A percentile compares a stretch with the other conserved stretches of the same genome.
phyloP scores from a whole-genome alignment of 2,329 filamentous ascomycete genomes.

The Alternaria panax region DNA sequence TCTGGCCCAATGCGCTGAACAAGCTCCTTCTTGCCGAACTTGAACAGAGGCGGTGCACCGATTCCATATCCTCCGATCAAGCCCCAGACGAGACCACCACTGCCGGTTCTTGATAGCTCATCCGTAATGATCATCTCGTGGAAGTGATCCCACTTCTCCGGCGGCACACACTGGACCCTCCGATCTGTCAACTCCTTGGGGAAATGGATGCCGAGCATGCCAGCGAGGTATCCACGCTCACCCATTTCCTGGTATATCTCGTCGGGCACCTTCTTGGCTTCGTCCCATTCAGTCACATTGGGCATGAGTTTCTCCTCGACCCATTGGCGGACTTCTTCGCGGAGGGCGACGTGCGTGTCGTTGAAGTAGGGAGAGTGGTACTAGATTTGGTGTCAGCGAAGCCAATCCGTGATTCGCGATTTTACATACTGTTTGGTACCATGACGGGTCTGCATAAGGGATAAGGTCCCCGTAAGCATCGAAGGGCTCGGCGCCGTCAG shows the following conservation, averaged over 20 bases:
- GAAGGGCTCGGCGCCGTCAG: constrained; percentile 72
- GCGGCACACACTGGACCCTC: constrained; percentile 76
- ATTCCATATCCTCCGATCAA: constrained; percentile 94
- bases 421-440: constrained; percentile 86
- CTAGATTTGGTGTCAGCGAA: constrained; percentile 54
- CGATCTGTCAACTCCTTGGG: constrained; percentile 74
- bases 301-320: constrained; percentile 89
- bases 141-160: constrained; percentile 97
- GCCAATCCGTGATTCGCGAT: background rate
- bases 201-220: constrained; percentile 74
- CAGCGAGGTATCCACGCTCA: constrained; percentile 65
- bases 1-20: constrained; percentile 88
- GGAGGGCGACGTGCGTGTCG: constrained; percentile 88
- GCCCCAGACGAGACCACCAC: constrained; percentile 96
- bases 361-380: constrained; percentile 98
- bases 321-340: constrained; percentile 91
- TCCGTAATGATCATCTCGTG: constrained; percentile 96
- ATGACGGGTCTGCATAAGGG: constrained; percentile 89
- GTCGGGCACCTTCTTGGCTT: constrained; percentile 87
- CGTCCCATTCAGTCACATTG: constrained; percentile 94
- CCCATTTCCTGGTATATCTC: constrained; percentile 96
- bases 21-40: constrained; percentile 86
- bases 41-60: constrained; percentile 87
- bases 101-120: constrained; percentile 86
- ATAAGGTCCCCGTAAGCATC: constrained; percentile 87